Base-by-base conservation (phyloP, 441 rosid species). In the Aquilaria agallochum region DNA sequence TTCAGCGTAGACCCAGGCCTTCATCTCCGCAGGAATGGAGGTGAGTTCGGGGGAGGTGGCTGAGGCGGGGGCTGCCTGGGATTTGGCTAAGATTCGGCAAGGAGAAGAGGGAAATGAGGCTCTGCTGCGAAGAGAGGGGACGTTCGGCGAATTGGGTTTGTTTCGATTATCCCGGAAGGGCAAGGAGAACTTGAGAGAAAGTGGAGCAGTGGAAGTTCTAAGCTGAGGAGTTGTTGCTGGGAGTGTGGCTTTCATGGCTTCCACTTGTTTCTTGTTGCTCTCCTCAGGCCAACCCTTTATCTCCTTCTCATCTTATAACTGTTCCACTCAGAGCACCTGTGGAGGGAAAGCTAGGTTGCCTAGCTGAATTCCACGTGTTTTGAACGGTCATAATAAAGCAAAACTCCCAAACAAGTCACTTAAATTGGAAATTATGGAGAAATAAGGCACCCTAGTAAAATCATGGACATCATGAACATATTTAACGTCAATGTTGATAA, bases 1-100 rank as follows among this genome's bases (percentile, higher is more conserved):
- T 54, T 85, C 97, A 6, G 73, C 77, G 63, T 93, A 87, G 0
- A 88, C 70, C 95, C 96, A 90, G 1, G 95, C 92, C 78, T 83
- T 93, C 97, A 90, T 93, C 65, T 78, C 81, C 6, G 66, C 68
- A 0, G 98, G 97, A 13, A 85, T 56, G 0, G 73, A 31, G n/a
- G 77, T 50, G 27, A 52, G 40, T 47, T 74, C 67, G 31, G 75
- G 31, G 63, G 78, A 36, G 55, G 78, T 75, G 0, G 86, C 53
- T 5, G 83, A 53, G 5, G 65, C 76, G 8, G 82, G 75, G 12
- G 88, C 71, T 34, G 84, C 75, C 70, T 78, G 89, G 46, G 93
- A 83, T 75, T 52, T 81, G 15, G 95, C 92, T 27, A 70, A 68
- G 9, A 86, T 84, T 58, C 80, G 68, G 0, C 73, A 36, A 49